Base-by-base conservation (phyloP, 1,284 basidiomycete species). In the Anthracocystis panici-leucophaei region DNA sequence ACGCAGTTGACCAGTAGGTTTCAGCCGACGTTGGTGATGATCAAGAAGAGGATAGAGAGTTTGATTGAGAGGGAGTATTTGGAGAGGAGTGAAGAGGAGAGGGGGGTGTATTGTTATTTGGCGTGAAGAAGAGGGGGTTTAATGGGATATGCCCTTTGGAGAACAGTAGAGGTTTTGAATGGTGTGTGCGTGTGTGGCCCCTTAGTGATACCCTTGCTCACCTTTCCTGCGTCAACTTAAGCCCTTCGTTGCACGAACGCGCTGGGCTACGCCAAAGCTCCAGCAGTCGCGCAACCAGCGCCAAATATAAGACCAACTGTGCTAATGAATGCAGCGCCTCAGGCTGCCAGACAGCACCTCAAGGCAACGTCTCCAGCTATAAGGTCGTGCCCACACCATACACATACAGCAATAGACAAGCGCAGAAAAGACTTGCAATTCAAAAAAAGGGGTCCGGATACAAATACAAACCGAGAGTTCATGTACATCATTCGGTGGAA, bases 1-100 rank as follows among this genome's bases (percentile, higher is more conserved):
- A 89, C 90, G 18, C 96, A 98, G 82, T 87, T 99, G 2, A 88
- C 91, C 14, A 88, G 87, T 65, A 90, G 97, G 3, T 99, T 99
- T 88, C 90, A 90, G 58, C 96, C 97, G 0, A 91, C 92, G 74
- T 91, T 95, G 45, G 85, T 90, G 38, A 88, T 90, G 70, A 94
- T 99, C 87, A 99, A 99, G 89, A 95, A 93, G 86, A 89, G 94
- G 42, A 93, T 99, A 68, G 97, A 99, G 84, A 91, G 90, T 42
- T 86, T 99, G 66, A 97, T 99, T 69, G 97, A 99, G 87, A 81
- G 85, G 59, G 82, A 84, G 53, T 84, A 82, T 54, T 58, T 84
- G 23, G 82, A 84, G 67, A 57, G 80, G 9, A 38, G 58, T 29
- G 31, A 65, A n/a, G 59, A 55, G 18, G 61, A 67, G n/a, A 64